Conservation (phyloP, 2,329 filamentous ascomycete genomes). For the Samsoniella hepiali region DNA sequence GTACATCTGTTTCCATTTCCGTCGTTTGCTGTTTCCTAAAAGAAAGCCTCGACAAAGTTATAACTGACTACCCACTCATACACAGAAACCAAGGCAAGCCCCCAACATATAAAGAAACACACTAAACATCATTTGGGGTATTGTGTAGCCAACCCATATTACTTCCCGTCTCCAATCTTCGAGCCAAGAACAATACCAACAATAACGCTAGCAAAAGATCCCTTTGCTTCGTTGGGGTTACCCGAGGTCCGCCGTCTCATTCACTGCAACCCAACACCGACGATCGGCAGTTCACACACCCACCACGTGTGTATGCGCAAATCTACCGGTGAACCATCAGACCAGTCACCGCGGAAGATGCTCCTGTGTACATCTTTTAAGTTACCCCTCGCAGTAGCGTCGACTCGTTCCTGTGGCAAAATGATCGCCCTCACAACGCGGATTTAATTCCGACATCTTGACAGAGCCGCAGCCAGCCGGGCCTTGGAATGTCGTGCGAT, state of each 20-base stretch:
- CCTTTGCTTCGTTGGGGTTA: not conserved
- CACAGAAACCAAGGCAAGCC: not conserved
- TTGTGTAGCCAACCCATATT: not conserved
- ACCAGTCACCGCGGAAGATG: not conserved
- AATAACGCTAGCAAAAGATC: constrained; percentile 2
- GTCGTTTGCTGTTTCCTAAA: not conserved
- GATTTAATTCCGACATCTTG: constrained; percentile 1
- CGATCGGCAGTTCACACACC: not conserved
- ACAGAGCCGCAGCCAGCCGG: not conserved
- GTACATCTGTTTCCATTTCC: not conserved
- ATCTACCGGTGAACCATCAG: not conserved
- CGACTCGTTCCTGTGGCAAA: not conserved
- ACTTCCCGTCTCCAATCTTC: not conserved
- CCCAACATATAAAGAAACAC: not conserved
- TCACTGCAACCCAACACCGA: constrained; percentile 5
- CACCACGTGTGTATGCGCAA: not conserved
- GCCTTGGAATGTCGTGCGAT: not conserved
- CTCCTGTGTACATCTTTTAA: not conserved
- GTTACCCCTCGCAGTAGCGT: not conserved
- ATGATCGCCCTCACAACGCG: not conserved
- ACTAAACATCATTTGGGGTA: not conserved
- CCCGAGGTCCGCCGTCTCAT: not conserved
- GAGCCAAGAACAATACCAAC: not conserved
- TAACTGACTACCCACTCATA: not conserved
- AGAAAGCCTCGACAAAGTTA: not conserved